A percentile compares a stretch with the other conserved stretches of the same genome.
Conservation (phyloP, 495 filamentous ascomycete genomes). For the Lepidopterella palustris region DNA sequence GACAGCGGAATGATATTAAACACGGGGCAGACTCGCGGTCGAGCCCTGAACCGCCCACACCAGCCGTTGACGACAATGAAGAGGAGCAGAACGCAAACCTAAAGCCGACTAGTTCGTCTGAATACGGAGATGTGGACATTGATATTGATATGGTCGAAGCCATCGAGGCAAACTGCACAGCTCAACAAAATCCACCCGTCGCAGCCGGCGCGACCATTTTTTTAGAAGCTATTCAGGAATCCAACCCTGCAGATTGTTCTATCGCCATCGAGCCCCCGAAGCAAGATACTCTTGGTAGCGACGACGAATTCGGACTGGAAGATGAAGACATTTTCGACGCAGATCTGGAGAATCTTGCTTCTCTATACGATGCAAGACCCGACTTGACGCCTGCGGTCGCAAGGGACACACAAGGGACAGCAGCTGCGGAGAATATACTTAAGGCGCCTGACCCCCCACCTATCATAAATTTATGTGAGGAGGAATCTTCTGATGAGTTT, state of each 20-base stretch:
- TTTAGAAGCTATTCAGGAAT: neutral
- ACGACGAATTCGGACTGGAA: conserved; percentile 34
- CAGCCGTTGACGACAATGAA: neutral
- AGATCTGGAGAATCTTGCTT: conserved; percentile 51
- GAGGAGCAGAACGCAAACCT: neutral
- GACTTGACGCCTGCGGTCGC: neutral
- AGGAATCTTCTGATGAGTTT: conserved; percentile 35
- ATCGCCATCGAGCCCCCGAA: neutral
- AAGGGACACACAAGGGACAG: neutral
- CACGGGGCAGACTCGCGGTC: conserved; percentile 5
- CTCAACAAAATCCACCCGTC: neutral
- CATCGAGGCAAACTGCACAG: conserved; percentile 9
- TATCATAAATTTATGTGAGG: conserved; percentile 16
- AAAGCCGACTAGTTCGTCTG: conserved; percentile 21
- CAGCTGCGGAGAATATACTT: neutral
- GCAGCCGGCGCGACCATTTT: neutral
- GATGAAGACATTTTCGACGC: conserved; percentile 41
- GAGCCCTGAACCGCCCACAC: neutral
- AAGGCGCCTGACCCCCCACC: neutral
- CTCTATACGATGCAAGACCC: conserved; percentile 45
- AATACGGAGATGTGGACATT: conserved; percentile 49
- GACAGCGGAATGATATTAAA: neutral
- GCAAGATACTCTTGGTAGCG: conserved; percentile 45
- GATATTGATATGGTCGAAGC: conserved; percentile 28
- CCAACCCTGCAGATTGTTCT: neutral